Evolutionary conservation across 2,329 filamentous ascomycete genomes (phyloP), one percentile per base, ranked within the genome.

Genomic region (Cryphonectria carpinicola): DNA sequence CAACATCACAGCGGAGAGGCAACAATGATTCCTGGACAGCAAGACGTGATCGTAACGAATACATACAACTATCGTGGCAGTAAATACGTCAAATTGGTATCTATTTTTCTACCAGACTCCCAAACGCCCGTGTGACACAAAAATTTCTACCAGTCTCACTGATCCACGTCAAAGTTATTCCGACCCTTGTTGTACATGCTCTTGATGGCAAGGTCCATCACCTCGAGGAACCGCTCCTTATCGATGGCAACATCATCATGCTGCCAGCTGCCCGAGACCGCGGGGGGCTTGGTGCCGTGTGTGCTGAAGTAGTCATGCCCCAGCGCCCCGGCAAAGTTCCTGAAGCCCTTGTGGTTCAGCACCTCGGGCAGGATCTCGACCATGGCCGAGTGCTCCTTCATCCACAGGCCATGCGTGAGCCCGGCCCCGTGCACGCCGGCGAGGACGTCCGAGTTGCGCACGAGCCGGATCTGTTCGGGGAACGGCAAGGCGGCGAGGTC

Each of bases 381-480:
- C 10, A 85, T 73, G 22, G 78, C 79, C 3, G 74, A 74, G 1
- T 76, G 76, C 41, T 76, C 74, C 0, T 74, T 78, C 72, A 84
- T 76, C 69, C 84, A 85, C 73, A 85, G 78, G 1, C 74, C 73
- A 71, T 84, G 82, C 5, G 82, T 81, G 22, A 84, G 75, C 0
- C 81, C 83, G 0, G 82, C 82, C 58, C 83, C 83, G 74, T 85
- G 82, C 1, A 82, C 79, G 41, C 82, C 82, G 7, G 83, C 78
- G 11, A 85, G 76, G 22, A 84, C 73, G 70, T 84, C 82, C 1
- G 82, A 83, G 37, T 76, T 74, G 19, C 76, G 79, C 13, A 79
- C 76, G 1, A 81, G 52, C 11, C 72, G 68, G 6, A 84, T 60
- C 74, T 84, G 83, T 46, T 81, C 76, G 0, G 66, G 49, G 58